Conservation (phyloP, 2,329 filamentous ascomycete species). For the Rachicladosporium sp. region DNA sequence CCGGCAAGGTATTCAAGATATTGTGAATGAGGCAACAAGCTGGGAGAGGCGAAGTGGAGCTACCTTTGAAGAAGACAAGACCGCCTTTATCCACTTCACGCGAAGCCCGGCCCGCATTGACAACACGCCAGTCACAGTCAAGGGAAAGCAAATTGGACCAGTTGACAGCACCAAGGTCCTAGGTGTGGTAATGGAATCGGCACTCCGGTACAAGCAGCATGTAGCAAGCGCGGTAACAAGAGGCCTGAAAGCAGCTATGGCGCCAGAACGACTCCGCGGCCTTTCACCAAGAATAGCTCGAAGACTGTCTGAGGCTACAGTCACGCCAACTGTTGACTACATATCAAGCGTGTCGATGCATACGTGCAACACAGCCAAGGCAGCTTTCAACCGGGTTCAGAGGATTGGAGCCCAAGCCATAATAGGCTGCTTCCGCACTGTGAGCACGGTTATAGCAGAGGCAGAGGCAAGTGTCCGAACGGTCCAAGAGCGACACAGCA, state of each 20-base stretch:
- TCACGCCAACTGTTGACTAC: constrained; percentile 1
- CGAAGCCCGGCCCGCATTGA: not conserved
- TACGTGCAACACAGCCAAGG: not conserved
- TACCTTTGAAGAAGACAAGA: not conserved
- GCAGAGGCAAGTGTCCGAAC: not conserved
- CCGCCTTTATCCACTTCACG: not conserved
- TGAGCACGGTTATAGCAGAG: not conserved
- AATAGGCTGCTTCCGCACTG: not conserved
- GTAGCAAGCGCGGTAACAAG: not conserved
- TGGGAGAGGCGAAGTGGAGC: constrained; percentile 1
- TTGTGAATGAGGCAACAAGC: not conserved
- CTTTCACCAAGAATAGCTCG: constrained; percentile 1
- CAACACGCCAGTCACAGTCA: not conserved
- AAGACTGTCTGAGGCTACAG: constrained; percentile 1
- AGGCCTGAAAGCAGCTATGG: constrained; percentile 1
- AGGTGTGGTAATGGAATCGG: not conserved
- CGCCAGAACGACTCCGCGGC: constrained; percentile 1
- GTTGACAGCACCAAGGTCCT: not conserved
- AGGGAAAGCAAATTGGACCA: not conserved
- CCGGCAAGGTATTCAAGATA: no score
- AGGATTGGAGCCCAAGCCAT: not conserved
- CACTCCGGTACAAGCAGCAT: not conserved
- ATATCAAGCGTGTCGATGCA: constrained; percentile 1
- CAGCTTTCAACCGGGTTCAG: not conserved
- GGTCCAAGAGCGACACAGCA: not conserved